Percentiles rank a stretch among this genome's conserved stretches.
Evolutionary conservation across 2,329 filamentous ascomycete genomes (phyloP).

Genomic region (Coleophoma eucalyptorum): DNA sequence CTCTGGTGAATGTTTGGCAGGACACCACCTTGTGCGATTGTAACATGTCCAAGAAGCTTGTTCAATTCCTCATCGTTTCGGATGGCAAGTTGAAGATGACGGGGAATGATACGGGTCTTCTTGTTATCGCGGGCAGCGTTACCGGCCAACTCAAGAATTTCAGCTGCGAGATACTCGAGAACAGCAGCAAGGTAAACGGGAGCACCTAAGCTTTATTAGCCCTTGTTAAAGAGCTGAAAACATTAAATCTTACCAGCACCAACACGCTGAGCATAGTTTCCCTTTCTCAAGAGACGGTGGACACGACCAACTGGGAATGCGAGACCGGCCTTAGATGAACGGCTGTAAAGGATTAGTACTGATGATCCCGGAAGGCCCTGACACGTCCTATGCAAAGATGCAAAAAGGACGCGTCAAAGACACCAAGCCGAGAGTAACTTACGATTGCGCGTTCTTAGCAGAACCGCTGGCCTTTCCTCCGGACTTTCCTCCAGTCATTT

Average conservation of each 20-base stretch:
- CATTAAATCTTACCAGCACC: conserved; percentile 71
- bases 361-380: conserved; percentile 29
- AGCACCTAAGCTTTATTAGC: conserved; percentile 48
- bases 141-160: conserved; percentile 97
- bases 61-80: conserved; percentile 99
- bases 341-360: conserved; percentile 51
- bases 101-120: conserved; percentile 99
- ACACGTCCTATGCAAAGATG: conserved; percentile 13
- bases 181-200: conserved; percentile 97
- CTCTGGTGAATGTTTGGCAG: conserved; percentile 97
- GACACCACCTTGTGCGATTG: conserved; percentile 95
- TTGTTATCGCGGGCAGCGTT: conserved; percentile 99
- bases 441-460: conserved; percentile 97
- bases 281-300: conserved; percentile 97
- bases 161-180: conserved; percentile 96
- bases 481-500: conserved; percentile 99
- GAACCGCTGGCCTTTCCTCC: conserved; percentile 98
- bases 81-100: conserved; percentile 98
- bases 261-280: conserved; percentile 99
- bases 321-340: conserved; percentile 98
- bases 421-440: conserved; percentile 42
- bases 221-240: conserved; percentile 19
- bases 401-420: conserved; percentile 35
- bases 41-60: conserved; percentile 95
- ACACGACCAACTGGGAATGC: conserved; percentile 99